These are phyloP conservation scores for Daldinia caldariorum DNA, from an alignment of 495 filamentous ascomycete genomes.

Conservation along the genomic window DNA sequence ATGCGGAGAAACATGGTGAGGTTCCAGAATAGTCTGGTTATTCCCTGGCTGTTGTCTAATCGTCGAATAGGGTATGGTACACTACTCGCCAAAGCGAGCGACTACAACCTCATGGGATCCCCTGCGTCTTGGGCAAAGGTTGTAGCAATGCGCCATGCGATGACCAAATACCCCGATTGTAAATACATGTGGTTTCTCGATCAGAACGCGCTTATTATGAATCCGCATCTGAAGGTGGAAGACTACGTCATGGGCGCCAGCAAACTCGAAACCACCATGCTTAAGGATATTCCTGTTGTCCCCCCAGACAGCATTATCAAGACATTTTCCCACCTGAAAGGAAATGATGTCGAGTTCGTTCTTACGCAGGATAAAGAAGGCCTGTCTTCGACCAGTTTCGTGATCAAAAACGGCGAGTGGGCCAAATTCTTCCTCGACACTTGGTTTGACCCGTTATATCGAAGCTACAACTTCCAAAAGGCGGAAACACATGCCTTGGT, in stretches of 20 bases:
- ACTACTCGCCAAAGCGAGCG: constrained; percentile 77
- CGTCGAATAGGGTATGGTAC: constrained; percentile 76
- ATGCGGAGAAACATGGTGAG: constrained; percentile 89
- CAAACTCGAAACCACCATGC: constrained; percentile 80
- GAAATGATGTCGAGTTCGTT: constrained; percentile 81
- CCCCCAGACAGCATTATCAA: constrained; percentile 96
- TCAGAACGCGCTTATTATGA: constrained; percentile 88
- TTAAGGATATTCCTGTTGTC: constrained; percentile 85
- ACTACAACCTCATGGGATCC: constrained; percentile 77
- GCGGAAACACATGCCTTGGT: constrained; percentile 93
- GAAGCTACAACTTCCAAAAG: constrained; percentile 94
- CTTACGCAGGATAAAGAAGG: constrained; percentile 86
- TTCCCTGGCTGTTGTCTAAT: constrained; percentile 20
- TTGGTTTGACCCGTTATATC: constrained; percentile 95
- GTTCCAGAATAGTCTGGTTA: neutral
- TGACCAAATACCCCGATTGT: constrained; percentile 77
- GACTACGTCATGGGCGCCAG: constrained; percentile 72
- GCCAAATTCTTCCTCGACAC: constrained; percentile 91
- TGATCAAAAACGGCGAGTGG: constrained; percentile 88
- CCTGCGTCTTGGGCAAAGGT: constrained; percentile 81
- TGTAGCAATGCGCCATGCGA: constrained; percentile 88
- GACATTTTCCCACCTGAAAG: constrained; percentile 83
- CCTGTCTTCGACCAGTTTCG: constrained; percentile 77
- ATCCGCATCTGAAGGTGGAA: constrained; percentile 72
- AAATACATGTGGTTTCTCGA: constrained; percentile 88